These are phyloP conservation scores for Trifolium repens DNA, from an alignment of 306 rosid genomes.

Conservation along the genomic window DNA sequence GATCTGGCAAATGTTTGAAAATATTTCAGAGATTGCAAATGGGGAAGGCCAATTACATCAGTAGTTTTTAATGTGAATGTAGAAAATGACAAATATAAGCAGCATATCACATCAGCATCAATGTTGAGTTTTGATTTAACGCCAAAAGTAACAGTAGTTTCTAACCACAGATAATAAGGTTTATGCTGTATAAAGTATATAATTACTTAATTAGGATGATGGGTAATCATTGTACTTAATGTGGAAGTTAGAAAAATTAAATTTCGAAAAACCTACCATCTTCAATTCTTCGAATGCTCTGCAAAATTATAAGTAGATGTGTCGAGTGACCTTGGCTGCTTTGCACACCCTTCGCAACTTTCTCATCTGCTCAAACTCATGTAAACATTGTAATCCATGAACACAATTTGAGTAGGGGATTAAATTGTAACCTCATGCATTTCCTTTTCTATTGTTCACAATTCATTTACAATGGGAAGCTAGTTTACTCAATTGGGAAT, in stretches of 20 bases:
- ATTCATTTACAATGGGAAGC: slow-evolving; percentile 32
- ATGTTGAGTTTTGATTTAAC: slow-evolving; percentile 11
- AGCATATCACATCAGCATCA: slow-evolving; percentile 30
- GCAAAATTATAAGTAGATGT: slow-evolving; percentile 27
- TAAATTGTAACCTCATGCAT: slow-evolving; percentile 7
- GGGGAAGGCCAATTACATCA: background rate
- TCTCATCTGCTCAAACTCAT: slow-evolving; percentile 30
- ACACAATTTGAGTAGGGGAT: slow-evolving; percentile 24
- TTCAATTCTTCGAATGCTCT: slow-evolving; percentile 35
- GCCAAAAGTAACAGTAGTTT: slow-evolving; percentile 12
- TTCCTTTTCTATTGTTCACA: slow-evolving; percentile 37
- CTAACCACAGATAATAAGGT: slow-evolving; percentile 11
- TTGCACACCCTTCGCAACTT: slow-evolving; percentile 29
- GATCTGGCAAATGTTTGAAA: slow-evolving; percentile 27
- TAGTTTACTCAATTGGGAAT: slow-evolving; percentile 26
- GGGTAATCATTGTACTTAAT: slow-evolving; percentile 6
- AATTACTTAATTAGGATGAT: background rate
- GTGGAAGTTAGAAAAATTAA: background rate
- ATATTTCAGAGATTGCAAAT: slow-evolving; percentile 4
- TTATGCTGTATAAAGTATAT: slow-evolving; percentile 13
- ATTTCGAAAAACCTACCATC: slow-evolving; percentile 7
- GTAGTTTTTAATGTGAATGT: slow-evolving; percentile 18
- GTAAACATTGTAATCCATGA: slow-evolving; percentile 27
- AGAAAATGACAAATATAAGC: slow-evolving; percentile 5
- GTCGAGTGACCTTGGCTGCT: slow-evolving; percentile 13